Percentiles rank a stretch among this genome's conserved stretches.
Conservation (phyloP, 1,284 basidiomycete species). For the Apiotrichum brassicae region DNA sequence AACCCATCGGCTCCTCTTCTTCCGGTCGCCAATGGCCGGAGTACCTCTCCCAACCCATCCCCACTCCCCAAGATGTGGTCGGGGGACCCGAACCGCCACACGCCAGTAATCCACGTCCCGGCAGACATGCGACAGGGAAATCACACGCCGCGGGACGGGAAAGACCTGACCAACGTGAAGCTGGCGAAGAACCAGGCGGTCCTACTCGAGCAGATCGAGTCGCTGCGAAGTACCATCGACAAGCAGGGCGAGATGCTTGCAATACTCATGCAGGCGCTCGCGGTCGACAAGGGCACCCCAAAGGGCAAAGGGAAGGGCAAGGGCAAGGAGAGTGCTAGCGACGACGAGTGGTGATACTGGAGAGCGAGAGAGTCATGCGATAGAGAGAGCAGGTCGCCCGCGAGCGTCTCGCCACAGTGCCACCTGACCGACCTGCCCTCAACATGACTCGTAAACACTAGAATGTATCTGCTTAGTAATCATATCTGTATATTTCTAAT, state of each 20-base stretch:
- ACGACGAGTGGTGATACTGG: neutral
- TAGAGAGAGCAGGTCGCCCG: no score
- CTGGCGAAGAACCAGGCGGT: slow-evolving; percentile 47
- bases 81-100: slow-evolving; percentile 8
- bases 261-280: slow-evolving; percentile 6
- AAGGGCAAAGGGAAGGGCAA: neutral
- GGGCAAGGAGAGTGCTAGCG: neutral
- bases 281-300: neutral
- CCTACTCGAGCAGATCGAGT: slow-evolving; percentile 42
- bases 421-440: no score
- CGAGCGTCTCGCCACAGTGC: no score
- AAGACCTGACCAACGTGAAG: slow-evolving; percentile 45
- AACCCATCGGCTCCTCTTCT: neutral
- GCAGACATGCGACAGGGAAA: neutral
- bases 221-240: slow-evolving; percentile 38
- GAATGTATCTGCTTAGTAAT: no score
- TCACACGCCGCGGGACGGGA: slow-evolving; percentile 2
- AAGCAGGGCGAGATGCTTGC: slow-evolving; percentile 32
- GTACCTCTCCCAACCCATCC: neutral
- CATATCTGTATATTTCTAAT: no score
- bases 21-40: neutral
- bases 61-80: slow-evolving; percentile 11
- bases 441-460: no score
- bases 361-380: no score
- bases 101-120: neutral